Evolutionary conservation across 2,329 filamentous ascomycete species (phyloP).

Genomic region (Whalleya microplaca): DNA sequence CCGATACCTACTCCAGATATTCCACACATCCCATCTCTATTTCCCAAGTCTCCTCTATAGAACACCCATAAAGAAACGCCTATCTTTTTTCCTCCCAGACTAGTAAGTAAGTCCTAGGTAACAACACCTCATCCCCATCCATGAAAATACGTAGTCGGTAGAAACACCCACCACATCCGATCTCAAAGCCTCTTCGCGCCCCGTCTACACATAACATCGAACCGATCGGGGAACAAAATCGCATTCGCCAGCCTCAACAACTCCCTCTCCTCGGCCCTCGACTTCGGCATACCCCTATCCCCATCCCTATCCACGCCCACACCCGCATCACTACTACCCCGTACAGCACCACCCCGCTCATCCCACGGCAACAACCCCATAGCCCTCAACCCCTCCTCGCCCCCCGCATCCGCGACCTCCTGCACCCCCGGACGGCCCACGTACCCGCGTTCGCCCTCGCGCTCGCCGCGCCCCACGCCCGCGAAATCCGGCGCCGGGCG

Average conservation of each 20-base stretch:
- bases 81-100: too few species aligned
- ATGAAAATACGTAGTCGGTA: not conserved
- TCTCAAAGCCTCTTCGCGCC: not conserved
- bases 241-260: slow-evolving; percentile 32
- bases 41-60: too few species aligned
- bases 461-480: slow-evolving; percentile 57
- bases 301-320: too few species aligned
- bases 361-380: slow-evolving; percentile 49
- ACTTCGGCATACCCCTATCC: not conserved
- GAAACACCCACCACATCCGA: too few species aligned
- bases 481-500: slow-evolving; percentile 71
- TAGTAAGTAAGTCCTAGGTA: too few species aligned
- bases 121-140: too few species aligned
- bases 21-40: too few species aligned
- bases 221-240: slow-evolving; percentile 35
- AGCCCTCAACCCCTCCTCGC: slow-evolving; percentile 42
- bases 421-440: slow-evolving; percentile 50
- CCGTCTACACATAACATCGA: slow-evolving; percentile 18
- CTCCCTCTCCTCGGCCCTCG: slow-evolving; percentile 23
- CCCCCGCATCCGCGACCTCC: slow-evolving; percentile 41
- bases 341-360: slow-evolving; percentile 5
- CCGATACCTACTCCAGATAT: too few species aligned
- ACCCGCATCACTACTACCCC: not conserved
- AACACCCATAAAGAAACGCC: too few species aligned
- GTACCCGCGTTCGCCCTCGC: slow-evolving; percentile 59